Evolutionary conservation across 148 eudicot genomes (phyloP).

Genomic region (Rhododendron mucronatum): DNA sequence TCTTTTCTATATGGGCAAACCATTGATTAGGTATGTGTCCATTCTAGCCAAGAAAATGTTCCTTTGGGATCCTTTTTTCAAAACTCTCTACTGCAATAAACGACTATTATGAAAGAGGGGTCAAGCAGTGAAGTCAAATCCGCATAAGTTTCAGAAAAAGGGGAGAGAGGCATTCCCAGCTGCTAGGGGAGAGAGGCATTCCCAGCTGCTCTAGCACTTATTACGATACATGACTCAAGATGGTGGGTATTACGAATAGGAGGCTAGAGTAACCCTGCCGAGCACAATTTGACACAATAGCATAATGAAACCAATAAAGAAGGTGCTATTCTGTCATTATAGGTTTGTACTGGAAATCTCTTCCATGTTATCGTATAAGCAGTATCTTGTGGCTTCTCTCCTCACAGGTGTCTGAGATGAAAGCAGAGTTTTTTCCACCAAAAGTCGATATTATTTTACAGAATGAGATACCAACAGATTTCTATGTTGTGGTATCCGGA

Average conservation of each 20-base stretch:
- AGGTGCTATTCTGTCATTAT: neutral
- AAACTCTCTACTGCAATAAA: neutral
- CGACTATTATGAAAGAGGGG: neutral
- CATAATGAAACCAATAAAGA: neutral
- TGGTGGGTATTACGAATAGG: neutral
- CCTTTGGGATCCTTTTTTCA: neutral
- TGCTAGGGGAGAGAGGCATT: neutral
- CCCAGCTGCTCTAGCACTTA: neutral
- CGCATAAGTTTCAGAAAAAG: neutral
- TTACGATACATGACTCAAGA: neutral
- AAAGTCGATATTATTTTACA: conserved; percentile 55
- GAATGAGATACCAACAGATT: conserved; percentile 55
- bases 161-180: neutral
- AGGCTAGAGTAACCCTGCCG: neutral
- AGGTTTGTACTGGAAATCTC: neutral
- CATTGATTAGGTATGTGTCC: neutral
- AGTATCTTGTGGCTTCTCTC: neutral
- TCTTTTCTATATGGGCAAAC: neutral
- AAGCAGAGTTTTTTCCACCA: conserved; percentile 56
- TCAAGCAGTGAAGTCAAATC: neutral
- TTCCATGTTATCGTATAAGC: neutral
- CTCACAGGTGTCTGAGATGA: conserved; percentile 48
- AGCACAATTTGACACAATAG: neutral
- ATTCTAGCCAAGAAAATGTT: neutral
- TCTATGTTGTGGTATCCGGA: conserved; percentile 51